These are phyloP conservation scores for Parsonsia alboflavescens DNA, from an alignment of 257 asterid species.

Conservation along the genomic window DNA sequence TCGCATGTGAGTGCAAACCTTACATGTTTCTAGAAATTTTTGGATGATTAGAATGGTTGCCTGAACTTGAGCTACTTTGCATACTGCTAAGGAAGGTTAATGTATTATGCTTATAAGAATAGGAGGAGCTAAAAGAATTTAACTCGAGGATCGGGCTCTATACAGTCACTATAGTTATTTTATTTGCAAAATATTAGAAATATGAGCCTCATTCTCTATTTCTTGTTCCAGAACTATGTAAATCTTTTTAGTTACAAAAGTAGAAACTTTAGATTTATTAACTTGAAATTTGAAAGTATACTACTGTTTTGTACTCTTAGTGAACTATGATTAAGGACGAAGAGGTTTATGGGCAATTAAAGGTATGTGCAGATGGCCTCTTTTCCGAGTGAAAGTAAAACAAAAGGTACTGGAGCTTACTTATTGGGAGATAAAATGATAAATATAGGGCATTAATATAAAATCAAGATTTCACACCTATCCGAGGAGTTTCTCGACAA, in stretches of 20 bases:
- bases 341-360: neutral
- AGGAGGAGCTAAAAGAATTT: neutral
- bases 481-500: neutral
- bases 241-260: neutral
- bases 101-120: neutral
- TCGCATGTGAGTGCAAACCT: too few relatives aligned
- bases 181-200: neutral
- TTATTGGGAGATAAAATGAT: neutral
- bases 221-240: neutral
- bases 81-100: neutral
- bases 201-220: neutral
- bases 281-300: neutral
- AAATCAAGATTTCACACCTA: neutral
- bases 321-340: neutral
- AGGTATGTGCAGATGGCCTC: neutral
- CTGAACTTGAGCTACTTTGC: too few relatives aligned
- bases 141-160: neutral
- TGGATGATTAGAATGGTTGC: too few relatives aligned
- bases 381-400: neutral
- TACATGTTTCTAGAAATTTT: too few relatives aligned
- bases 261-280: neutral
- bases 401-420: neutral
- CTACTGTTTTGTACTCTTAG: neutral
- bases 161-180: neutral
- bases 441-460: neutral